These are phyloP conservation scores for Acrodontium crateriforme DNA, from an alignment of 2,329 filamentous ascomycete genomes.

Conservation along the genomic window DNA sequence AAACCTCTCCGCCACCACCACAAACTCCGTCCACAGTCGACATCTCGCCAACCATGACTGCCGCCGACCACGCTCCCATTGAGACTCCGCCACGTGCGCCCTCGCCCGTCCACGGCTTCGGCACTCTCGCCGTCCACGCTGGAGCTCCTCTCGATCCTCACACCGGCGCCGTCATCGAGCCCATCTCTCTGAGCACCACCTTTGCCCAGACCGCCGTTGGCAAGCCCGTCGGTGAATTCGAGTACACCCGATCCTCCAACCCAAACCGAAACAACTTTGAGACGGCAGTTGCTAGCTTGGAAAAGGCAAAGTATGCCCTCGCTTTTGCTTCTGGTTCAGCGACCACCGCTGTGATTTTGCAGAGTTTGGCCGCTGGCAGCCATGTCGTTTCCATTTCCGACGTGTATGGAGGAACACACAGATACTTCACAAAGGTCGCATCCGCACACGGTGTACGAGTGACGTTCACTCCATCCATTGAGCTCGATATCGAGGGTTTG, in stretches of 20 bases:
- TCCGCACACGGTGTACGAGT: slow-evolving; percentile 87
- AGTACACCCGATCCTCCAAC: slow-evolving; percentile 88
- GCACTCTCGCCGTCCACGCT: slow-evolving; percentile 87
- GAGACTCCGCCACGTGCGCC: slow-evolving; percentile 61
- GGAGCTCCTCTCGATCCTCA: slow-evolving; percentile 79
- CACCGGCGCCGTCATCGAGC: slow-evolving; percentile 89
- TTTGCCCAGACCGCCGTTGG: slow-evolving; percentile 86
- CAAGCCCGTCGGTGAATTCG: slow-evolving; percentile 73
- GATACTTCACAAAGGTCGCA: slow-evolving; percentile 97
- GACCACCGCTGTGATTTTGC: slow-evolving; percentile 82
- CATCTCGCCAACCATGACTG: neutral
- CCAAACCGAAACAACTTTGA: slow-evolving; percentile 95
- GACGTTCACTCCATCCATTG: slow-evolving; percentile 86
- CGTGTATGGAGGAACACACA: slow-evolving; percentile 93
- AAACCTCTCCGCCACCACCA: neutral
- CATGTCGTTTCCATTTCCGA: slow-evolving; percentile 95
- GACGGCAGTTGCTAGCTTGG: slow-evolving; percentile 75
- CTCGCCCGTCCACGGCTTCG: slow-evolving; percentile 68
- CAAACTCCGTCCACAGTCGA: too few relatives aligned
- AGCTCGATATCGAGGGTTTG: slow-evolving; percentile 70
- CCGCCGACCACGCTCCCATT: slow-evolving; percentile 33
- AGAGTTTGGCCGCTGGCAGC: slow-evolving; percentile 77
- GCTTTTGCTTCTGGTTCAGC: slow-evolving; percentile 92
- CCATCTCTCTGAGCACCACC: slow-evolving; percentile 92
- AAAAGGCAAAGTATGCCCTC: slow-evolving; percentile 82